A percentile compares a stretch with the other conserved stretches of the same genome.
Evolutionary conservation across 176 grass and related monocot species (phyloP).

Genomic region (Ensete glaucum): DNA sequence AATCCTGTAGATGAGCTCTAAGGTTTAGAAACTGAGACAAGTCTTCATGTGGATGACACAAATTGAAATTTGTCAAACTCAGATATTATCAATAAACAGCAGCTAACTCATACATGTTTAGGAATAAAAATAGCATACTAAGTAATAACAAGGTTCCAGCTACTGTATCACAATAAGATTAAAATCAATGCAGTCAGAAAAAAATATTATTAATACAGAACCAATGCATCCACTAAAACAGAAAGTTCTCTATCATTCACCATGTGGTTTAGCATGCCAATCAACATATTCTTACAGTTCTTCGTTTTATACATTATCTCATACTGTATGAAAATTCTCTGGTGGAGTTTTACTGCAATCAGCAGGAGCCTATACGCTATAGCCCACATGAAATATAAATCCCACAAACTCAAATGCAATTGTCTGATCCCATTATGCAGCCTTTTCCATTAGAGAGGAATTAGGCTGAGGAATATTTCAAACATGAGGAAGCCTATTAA

Average conservation of each 20-base stretch:
- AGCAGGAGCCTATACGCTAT: too few relatives aligned
- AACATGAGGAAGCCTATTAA: too few relatives aligned
- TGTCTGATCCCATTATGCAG: too few relatives aligned
- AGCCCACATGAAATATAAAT: too few relatives aligned
- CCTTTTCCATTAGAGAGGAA: too few relatives aligned
- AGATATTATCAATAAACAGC: too few relatives aligned
- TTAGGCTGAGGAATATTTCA: too few relatives aligned
- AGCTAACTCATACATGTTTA: not conserved
- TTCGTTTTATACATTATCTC: too few relatives aligned
- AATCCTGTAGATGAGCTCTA: conserved; percentile 50
- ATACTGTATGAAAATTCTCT: too few relatives aligned
- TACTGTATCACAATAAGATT: not conserved
- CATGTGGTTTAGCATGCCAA: not conserved
- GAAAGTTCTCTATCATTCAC: not conserved
- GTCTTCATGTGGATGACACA: not conserved
- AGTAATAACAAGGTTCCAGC: not conserved
- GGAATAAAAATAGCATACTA: not conserved
- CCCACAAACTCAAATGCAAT: too few relatives aligned
- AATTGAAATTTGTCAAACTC: not conserved
- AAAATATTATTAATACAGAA: not conserved
- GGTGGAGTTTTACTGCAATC: too few relatives aligned
- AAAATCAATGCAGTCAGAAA: not conserved
- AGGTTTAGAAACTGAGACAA: conserved; percentile 18
- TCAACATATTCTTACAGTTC: too few relatives aligned
- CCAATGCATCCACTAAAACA: not conserved